Evolutionary conservation across 805 yeast species (phyloP), one percentile per base, ranked within the genome.

Genomic region (Lachancea mirantina): DNA sequence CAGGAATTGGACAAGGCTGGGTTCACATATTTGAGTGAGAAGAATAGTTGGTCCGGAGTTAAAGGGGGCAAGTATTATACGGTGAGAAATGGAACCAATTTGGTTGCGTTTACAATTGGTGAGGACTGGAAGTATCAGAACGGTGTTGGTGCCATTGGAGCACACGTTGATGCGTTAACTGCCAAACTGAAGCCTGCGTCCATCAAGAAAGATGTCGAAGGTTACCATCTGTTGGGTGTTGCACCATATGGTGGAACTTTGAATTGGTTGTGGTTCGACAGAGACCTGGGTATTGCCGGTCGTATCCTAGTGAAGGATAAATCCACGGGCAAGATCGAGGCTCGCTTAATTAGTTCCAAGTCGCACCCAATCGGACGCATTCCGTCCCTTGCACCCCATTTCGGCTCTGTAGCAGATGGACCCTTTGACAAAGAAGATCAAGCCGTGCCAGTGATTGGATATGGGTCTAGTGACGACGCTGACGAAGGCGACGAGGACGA

Each of bases 221-320:
- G 94, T 19, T 84, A 72, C 55, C 84, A 81, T 43, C 59, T 79
- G 29, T 62, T 84, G 19, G 95, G 94, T 5, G 84, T 82, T 23
- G 89, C 94, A 0, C 85, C 89, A 2, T 84, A 84, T 54, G 75
- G 84, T 14, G 92, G 92, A 20, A 78, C 83, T 2, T 56, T 80
- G 43, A 62, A 66, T 19, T 66, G 67, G 14, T 57, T 73, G 25
- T 80, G 94, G 87, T 75, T 83, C 69, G 95, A 84, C 56, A 72
- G 95, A 54, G 95, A 84, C 55, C 68, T 84, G 39, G 92, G 94
- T 28, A 56, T 84, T 40, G 94, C 87, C 31, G 95, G 95, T 28
- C 67, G 84, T 38, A 70, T 84, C 15, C 62, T 82, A 32, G 72
- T 74, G 33, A 70, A 65, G 44, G 57, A 55, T 23, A 56, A 52